Conservation (phyloP, 2,329 filamentous ascomycete genomes). For the Neofusicoccum cordaticola region DNA sequence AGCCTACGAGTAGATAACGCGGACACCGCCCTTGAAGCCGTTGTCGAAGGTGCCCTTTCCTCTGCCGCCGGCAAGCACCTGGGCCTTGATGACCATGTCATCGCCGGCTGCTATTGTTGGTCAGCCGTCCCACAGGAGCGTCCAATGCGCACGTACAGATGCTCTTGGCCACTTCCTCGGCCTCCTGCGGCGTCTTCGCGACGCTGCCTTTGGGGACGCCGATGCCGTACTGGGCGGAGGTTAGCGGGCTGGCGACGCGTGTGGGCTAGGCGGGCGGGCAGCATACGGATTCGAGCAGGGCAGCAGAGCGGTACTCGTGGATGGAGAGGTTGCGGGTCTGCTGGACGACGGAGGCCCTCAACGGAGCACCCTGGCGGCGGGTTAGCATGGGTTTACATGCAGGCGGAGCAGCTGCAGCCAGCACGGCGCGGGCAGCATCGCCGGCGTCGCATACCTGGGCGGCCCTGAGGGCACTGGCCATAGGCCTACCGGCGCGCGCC, state of each 20-base stretch:
- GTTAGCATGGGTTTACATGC: constrained; percentile 25
- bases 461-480: constrained; percentile 76
- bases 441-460: constrained; percentile 60
- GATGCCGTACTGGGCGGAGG: constrained; percentile 73
- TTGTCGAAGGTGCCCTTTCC: constrained; percentile 98
- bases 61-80: constrained; percentile 95
- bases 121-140: background rate
- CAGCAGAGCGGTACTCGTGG: constrained; percentile 96
- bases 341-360: constrained; percentile 61
- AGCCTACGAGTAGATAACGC: constrained; percentile 90
- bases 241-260: constrained; percentile 9
- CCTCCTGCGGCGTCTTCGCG: constrained; percentile 79
- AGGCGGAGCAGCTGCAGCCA: constrained; percentile 15
- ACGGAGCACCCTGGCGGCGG: constrained; percentile 52
- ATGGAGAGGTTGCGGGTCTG: constrained; percentile 90
- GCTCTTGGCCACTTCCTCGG: constrained; percentile 83
- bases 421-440: background rate
- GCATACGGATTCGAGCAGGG: constrained; percentile 70
- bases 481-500: constrained; percentile 70
- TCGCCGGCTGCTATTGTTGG: constrained; percentile 57
- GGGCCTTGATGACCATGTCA: constrained; percentile 99
- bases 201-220: constrained; percentile 88
- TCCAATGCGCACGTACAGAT: constrained; percentile 60
- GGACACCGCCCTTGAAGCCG: constrained; percentile 96
- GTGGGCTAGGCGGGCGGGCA: constrained; percentile 19